A percentile compares a stretch with the other conserved stretches of the same genome.
Evolutionary conservation across 768 basidiomycete species (phyloP).

Genomic region (Kondoa subrosea): DNA sequence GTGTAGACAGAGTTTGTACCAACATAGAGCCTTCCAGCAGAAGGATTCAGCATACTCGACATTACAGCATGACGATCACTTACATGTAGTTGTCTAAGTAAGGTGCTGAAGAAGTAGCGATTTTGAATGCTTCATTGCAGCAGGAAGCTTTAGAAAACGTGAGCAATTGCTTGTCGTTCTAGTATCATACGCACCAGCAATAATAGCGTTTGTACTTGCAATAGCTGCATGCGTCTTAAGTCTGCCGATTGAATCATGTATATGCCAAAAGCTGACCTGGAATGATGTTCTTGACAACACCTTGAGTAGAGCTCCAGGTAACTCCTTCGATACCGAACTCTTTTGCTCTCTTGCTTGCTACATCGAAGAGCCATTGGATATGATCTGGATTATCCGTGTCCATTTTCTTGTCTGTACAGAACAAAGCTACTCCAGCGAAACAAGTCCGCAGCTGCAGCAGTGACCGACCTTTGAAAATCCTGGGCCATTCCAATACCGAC

Average conservation of each 20-base stretch:
- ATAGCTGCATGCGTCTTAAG: slow-evolving; percentile 66
- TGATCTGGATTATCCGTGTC: slow-evolving; percentile 96
- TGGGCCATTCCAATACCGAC: slow-evolving; percentile 96
- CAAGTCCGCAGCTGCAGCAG: background rate
- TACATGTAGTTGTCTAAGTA: slow-evolving; percentile 86
- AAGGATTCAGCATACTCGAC: background rate
- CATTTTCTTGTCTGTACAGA: slow-evolving; percentile 62
- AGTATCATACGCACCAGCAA: slow-evolving; percentile 44
- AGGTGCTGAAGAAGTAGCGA: slow-evolving; percentile 84
- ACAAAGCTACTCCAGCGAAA: no score
- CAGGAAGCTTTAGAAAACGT: slow-evolving; percentile 49
- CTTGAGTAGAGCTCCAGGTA: slow-evolving; percentile 92
- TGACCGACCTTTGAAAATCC: slow-evolving; percentile 44
- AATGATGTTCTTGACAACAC: slow-evolving; percentile 98
- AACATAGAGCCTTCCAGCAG: slow-evolving; percentile 51
- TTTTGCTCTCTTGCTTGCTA: slow-evolving; percentile 63
- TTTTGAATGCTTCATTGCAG: slow-evolving; percentile 98
- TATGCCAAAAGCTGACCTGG: background rate
- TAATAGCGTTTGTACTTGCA: slow-evolving; percentile 94
- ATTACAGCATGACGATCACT: background rate
- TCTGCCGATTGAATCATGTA: background rate
- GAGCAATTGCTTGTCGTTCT: slow-evolving; percentile 27
- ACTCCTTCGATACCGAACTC: slow-evolving; percentile 97
- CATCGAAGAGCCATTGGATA: slow-evolving; percentile 76
- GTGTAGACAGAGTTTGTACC: slow-evolving; percentile 94